Evolutionary conservation across 2,329 filamentous ascomycete genomes (phyloP), one percentile per base, ranked within the genome.

Genomic region (Aspergillus ustus): DNA sequence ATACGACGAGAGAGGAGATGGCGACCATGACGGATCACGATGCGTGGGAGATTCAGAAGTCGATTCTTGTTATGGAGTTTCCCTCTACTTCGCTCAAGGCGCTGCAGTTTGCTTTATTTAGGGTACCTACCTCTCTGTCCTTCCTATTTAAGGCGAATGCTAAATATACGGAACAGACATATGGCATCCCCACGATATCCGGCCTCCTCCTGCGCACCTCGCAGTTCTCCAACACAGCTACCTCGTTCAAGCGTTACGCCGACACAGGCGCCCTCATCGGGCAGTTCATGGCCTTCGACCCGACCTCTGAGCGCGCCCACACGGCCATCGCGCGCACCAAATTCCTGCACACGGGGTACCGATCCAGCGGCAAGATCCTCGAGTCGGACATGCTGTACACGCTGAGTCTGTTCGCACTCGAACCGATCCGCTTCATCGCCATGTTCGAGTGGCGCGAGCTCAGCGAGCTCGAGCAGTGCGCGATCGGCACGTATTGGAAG

Each of bases 391-490:
- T 89, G 78, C 78, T 90, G 0, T 90, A 89, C 72, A 90, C 87
- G 0, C 78, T 90, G 0, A 79, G 82, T 11, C 72, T 91, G 0
- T 91, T 91, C 70, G 82, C 89, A 20, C 78, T 82, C 0, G 89
- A 92, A 70, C 89, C 90, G 1, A 75, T 84, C 29, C 80, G 84
- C 29, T 92, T 89, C 80, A 83, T 90, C 22, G 73, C 81, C 6
- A 75, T 79, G 17, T 91, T 87, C 67, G 91, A 93, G 71, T 94
- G 91, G 90, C 84, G 91, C 2, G 52, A 78, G 5, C 75, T 91
- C 44, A 88, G 84, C 11, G 84, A 88, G 0, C 81, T 92, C 78
- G 91, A 93, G 73, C 72, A 80, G 5, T 90, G 88, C 63, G 89
- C 89, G 0, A 73, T 88, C 22, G 87, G 85, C 13, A 87, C 85